A percentile compares a stretch with the other conserved stretches of the same genome.
These are phyloP conservation scores for Primulina eburnea DNA, from an alignment of 257 asterid species.

Conservation along the genomic window DNA sequence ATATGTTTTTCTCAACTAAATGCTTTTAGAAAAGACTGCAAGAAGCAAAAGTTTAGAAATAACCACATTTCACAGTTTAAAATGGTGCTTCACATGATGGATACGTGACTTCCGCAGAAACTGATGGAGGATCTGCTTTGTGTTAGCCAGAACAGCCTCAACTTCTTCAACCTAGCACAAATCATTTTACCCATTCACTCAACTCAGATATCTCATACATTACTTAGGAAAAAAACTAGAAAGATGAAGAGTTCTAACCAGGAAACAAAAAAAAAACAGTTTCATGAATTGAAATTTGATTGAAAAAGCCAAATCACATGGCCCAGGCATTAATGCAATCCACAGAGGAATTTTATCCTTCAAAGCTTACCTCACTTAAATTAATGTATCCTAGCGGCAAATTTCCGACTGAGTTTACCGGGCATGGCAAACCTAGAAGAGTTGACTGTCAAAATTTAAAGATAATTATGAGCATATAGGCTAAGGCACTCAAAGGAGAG, in stretches of 20 bases:
- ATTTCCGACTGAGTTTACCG: constrained; percentile 90
- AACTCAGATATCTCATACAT: constrained; percentile 19
- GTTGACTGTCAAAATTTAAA: constrained; percentile 67
- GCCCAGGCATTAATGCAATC: constrained; percentile 17
- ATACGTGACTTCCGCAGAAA: constrained; percentile 82
- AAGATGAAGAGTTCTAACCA: constrained; percentile 10
- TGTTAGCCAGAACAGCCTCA: constrained; percentile 91
- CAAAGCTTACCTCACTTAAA: constrained; percentile 60
- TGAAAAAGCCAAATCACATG: constrained; percentile 15
- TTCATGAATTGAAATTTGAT: constrained; percentile 9
- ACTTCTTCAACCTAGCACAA: constrained; percentile 66
- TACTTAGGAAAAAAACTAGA: not conserved
- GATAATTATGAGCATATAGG: constrained; percentile 24
- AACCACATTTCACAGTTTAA: constrained; percentile 8
- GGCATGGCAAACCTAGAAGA: constrained; percentile 89
- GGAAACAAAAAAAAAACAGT: constrained; percentile 8
- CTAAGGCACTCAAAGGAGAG: constrained; percentile 13
- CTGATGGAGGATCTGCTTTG: constrained; percentile 86
- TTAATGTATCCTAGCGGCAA: constrained; percentile 76
- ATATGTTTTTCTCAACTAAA: not conserved
- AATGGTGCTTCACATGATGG: constrained; percentile 33
- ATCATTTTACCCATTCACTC: constrained; percentile 22
- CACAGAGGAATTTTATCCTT: not conserved
- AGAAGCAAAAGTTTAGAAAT: constrained; percentile 10
- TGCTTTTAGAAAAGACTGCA: not conserved